Base-by-base conservation (phyloP, 805 yeast genomes). In the Kodamaea nitidulidarum region DNA sequence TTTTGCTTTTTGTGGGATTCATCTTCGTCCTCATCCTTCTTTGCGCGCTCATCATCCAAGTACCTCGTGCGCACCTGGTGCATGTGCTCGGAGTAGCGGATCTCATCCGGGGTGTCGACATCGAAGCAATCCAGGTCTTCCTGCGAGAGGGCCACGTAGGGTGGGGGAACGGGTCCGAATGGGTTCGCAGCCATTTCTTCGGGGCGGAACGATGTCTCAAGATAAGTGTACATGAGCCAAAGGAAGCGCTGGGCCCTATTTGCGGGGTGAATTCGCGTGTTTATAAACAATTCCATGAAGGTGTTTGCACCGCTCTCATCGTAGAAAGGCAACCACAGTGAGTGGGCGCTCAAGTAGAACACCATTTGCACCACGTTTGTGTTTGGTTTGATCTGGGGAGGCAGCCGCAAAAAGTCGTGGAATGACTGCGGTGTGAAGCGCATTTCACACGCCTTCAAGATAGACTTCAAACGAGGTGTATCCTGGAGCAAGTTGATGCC, bases 401-500 rank as follows among this genome's bases (percentile, higher is more conserved):
- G 68, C 7, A 48, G 43, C 1, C 48, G 47, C 28, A 65, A 54
- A 38, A 84, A 65, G 22, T 74, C 82, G 28, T 70, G 72, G 38
- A 71, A 59, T 4, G 65, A 58, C 21, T 78, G 75, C 35, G 76
- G 76, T 10, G 61, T 65, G 15, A 76, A 70, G 34, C 78, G 78
- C 9, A 34, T 31, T 52, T 90, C 96, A 49, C 90, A 80, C 2
- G 93, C 86, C 63, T 91, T 91, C 48, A 91, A 62, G 15, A 91
- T 91, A 0, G 95, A 82, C 57, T 91, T 91, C 45, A 91, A 72
- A 40, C 98, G 70, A 2, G 98, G 98, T 0, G 98, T 93, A 55
- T 91, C 98, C 62, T 91, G 98, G 28, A 91, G 68, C 41, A 88
- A 93, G 56, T 84, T 87, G 11, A 65, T 52, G 33, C 70, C 49